phyloP scores from a whole-genome alignment of 2,329 filamentous ascomycete genomes.

The Laburnicola sp. region DNA sequence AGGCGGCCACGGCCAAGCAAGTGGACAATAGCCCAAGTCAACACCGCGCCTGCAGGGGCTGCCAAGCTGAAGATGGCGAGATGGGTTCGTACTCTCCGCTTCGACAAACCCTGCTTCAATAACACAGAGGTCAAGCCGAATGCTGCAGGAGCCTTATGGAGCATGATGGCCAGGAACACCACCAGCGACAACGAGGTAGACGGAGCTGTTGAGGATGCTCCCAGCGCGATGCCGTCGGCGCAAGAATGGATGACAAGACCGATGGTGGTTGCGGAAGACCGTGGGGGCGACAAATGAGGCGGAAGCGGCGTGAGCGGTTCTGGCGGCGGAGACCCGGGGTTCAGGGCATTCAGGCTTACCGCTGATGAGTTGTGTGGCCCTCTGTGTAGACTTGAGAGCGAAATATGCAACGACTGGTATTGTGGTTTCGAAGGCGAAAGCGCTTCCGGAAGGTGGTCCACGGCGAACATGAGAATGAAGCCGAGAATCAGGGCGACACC shows the following conservation, averaged over 20 bases:
- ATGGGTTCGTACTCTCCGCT: conserved; percentile 80
- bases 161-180: conserved; percentile 94
- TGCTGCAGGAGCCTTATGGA: conserved; percentile 94
- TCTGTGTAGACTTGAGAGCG: conserved; percentile 75
- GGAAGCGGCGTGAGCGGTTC: conserved; percentile 22
- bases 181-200: conserved; percentile 77
- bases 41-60: conserved; percentile 80
- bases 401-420: conserved; percentile 79
- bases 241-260: conserved; percentile 95
- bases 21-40: conserved; percentile 79
- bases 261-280: conserved; percentile 64
- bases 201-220: conserved; percentile 69
- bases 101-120: conserved; percentile 87
- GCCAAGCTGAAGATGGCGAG: conserved; percentile 89
- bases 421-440: conserved; percentile 58
- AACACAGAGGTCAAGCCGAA: conserved; percentile 92
- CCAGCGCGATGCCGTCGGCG: conserved; percentile 93
- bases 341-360: conserved; percentile 38
- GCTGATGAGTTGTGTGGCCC: conserved; percentile 48
- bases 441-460: conserved; percentile 61
- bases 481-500: conserved; percentile 84
- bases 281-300: conserved; percentile 5
- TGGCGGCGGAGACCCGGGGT: conserved; percentile 22
- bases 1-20: conserved; percentile 67
- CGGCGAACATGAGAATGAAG: conserved; percentile 95